Conservation (phyloP, 768 basidiomycete species). For the Serpula lacrymans region DNA sequence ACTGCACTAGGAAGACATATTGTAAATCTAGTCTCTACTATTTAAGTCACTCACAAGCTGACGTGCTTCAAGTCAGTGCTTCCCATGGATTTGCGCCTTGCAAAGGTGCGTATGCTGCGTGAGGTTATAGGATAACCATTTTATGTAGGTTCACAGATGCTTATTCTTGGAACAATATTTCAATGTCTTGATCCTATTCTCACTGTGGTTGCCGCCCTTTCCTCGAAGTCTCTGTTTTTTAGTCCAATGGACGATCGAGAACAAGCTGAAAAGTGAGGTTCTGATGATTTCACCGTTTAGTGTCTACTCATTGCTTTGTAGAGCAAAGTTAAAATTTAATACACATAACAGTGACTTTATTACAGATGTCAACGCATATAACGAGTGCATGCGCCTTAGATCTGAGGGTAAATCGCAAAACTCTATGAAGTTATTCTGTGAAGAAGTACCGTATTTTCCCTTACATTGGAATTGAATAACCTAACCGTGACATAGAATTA, state of each 20-base stretch:
- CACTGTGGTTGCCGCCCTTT: constrained; percentile 78
- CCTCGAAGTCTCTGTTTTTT: constrained; percentile 83
- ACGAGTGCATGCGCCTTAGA: constrained; percentile 53
- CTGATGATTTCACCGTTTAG: too few species aligned
- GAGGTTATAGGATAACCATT: constrained; percentile 1
- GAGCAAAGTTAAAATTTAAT: constrained; percentile 69
- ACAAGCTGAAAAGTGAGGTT: constrained; percentile 63
- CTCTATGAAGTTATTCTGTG: constrained; percentile 59
- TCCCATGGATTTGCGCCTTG: constrained; percentile 85
- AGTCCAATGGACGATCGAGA: constrained; percentile 82
- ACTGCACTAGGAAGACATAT: constrained; percentile 85
- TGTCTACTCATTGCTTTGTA: constrained; percentile 22
- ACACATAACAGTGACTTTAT: constrained; percentile 79
- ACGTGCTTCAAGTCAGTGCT: constrained; percentile 65
- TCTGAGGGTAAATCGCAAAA: constrained; percentile 45
- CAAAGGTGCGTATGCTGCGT: constrained; percentile 51
- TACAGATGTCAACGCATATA: constrained; percentile 76
- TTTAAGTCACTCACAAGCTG: constrained; percentile 5
- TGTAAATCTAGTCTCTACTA: constrained; percentile 33
- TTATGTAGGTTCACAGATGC: constrained; percentile 55
- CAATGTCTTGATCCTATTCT: constrained; percentile 78
- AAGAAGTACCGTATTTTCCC: constrained; percentile 44
- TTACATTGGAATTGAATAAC: constrained; percentile 8
- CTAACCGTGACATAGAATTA: constrained; percentile 78
- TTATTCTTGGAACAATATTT: constrained; percentile 81